Base-by-base conservation (phyloP, 148 eudicot genomes). In the Vaccinium macrocarpon region DNA sequence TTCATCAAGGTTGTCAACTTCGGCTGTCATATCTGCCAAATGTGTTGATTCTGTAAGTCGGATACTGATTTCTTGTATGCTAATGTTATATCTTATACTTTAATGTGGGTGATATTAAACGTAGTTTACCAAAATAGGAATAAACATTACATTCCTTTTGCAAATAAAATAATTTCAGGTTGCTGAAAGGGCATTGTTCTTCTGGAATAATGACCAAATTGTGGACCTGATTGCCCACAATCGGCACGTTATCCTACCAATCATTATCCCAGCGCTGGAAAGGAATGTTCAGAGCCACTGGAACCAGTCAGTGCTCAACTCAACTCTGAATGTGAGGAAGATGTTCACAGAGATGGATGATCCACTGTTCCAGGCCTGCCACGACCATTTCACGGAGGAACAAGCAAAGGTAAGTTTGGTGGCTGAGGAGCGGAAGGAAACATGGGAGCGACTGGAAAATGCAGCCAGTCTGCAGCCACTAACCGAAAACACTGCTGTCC, bases 141-240 rank as follows among this genome's bases (percentile, higher is more conserved):
- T 81, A 48, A 6, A 27, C 11, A 27, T 42, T 21, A 38, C 49
- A 11, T 74, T 48, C 21, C 38, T 29, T 74, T 19, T 5, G 51
- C 8, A 35, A 50, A 27, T 86, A 76, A 75, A 52, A 49, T 82
- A 66, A 21, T 18, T 85, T 72, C 90, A 96, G 99, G 99, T 96
- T 81, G 99, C 99, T 66, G 99, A 96, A 84, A 92, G 99, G 89
- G 95, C 98, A 66, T 92, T 96, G 18, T 93, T 93, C 90, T 82
- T 96, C 21, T 94, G 99, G 99, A 96, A 95, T 79, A 96, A 93
- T 80, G 98, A 96, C 85, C 99, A 92, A 89, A 87, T 96, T 79
- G 84, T 93, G 73, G 95, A 93, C 88, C 92, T 96, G 23, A 91
- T 93, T 16, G 93, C 87, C 21, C 96, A 93, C 71, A 95, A 93